Evolutionary conservation across 441 rosid genomes (phyloP).

Genomic region (Populus hybrid): DNA sequence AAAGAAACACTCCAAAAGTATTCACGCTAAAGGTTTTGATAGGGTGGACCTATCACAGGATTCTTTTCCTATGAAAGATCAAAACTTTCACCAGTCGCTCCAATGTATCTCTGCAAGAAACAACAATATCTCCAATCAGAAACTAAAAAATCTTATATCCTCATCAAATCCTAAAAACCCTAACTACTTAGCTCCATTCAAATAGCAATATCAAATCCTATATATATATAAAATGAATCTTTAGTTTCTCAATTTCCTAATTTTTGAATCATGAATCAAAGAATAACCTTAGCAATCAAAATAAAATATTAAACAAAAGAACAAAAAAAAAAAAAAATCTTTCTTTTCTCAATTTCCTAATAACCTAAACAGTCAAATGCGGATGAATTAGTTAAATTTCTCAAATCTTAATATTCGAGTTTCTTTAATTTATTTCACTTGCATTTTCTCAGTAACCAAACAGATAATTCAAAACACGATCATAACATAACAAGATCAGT

Average conservation of each 20-base stretch:
- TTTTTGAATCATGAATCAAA: background rate
- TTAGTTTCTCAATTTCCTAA: background rate
- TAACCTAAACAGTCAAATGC: background rate
- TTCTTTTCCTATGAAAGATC: background rate
- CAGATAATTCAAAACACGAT: background rate
- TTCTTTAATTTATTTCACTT: background rate
- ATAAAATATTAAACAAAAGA: background rate
- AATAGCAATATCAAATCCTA: background rate
- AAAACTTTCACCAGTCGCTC: background rate
- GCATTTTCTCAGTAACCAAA: background rate
- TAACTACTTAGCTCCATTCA: background rate
- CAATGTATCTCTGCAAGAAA: conserved; percentile 3
- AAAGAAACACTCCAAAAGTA: background rate
- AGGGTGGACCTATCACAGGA: background rate
- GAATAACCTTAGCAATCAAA: background rate
- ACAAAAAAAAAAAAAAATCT: background rate
- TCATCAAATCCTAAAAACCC: background rate
- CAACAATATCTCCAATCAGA: conserved; percentile 2
- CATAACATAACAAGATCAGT: background rate
- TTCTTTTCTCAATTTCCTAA: background rate
- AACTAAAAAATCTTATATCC: background rate
- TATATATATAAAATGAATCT: background rate
- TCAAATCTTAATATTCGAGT: background rate
- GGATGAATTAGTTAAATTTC: background rate
- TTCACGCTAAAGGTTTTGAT: too few species aligned